A percentile compares a stretch with the other conserved stretches of the same genome.
Evolutionary conservation across 805 yeast species (phyloP).

Genomic region (Saturnispora diversa): DNA sequence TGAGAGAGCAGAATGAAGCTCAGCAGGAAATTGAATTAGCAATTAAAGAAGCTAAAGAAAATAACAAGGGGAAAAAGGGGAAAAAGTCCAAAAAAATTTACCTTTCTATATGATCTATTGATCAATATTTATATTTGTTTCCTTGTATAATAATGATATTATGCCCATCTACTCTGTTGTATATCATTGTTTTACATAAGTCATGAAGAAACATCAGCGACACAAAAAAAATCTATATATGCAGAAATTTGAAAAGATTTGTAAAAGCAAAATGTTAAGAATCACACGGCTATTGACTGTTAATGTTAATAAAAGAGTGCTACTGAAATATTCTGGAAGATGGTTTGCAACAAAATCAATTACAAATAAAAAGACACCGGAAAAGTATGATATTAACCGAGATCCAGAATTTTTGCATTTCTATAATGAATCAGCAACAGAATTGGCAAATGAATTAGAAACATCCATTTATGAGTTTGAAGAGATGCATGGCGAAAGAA

Average conservation of each 20-base stretch:
- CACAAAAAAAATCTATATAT: too few species aligned
- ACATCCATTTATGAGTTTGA: background rate
- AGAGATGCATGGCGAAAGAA: slow-evolving; percentile 1
- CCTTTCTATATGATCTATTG: slow-evolving; percentile 8
- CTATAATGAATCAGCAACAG: background rate
- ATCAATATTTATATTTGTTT: background rate
- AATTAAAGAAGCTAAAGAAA: slow-evolving; percentile 36
- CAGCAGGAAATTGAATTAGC: slow-evolving; percentile 40
- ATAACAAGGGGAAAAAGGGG: slow-evolving; percentile 30
- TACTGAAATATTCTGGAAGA: too few species aligned
- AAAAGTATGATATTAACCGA: background rate
- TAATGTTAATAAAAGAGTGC: too few species aligned
- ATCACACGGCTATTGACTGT: too few species aligned
- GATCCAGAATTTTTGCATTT: slow-evolving; percentile 6
- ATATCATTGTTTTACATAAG: too few species aligned
- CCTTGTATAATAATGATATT: background rate
- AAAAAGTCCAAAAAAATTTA: slow-evolving; percentile 30
- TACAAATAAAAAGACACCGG: background rate
- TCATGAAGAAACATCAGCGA: too few species aligned
- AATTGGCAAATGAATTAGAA: slow-evolving; percentile 2
- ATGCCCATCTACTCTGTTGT: background rate
- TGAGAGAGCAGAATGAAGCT: slow-evolving; percentile 39
- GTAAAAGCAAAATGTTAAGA: too few species aligned
- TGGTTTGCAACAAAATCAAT: background rate
- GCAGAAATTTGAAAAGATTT: too few species aligned